Base-by-base conservation (phyloP, 2,329 filamentous ascomycete genomes). In the Talaromyces funiculosus region DNA sequence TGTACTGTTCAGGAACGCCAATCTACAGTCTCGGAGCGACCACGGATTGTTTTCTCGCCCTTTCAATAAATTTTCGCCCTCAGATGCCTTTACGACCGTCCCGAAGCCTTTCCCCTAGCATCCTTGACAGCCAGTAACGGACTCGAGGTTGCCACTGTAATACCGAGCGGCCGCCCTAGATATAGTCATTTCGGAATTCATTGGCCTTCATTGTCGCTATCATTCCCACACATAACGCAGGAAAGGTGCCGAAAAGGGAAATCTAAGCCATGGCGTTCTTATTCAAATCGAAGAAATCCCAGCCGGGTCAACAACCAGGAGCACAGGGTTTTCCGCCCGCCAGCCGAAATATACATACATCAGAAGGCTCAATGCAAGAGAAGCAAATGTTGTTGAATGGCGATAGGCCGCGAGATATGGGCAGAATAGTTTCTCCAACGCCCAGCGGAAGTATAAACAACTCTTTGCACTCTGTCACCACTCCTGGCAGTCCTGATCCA, bases 221-320 rank as follows among this genome's bases (percentile, higher is more conserved):
- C 4, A 33, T 9, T 35, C 20, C 47, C 5, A 22, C n/a, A 33
- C 10, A 22, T 35, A 33, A 31, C 47, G 29, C 18, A 51, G 18
- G n/a, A 51, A 51, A 12, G 47, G 29, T 14, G 7, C 31, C 16
- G 47, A 51, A 12, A 10, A 10, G 8, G 47, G 29, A 22, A 47
- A 20, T 18, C 18, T 33, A 51, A 16, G 47, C 53, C 75, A 92
- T 92, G 89, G 86, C 89, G 66, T 92, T 92, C 75, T 82, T 92
- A 64, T 92, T 92, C 80, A 90, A 90, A 75, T 90, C 87, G 60
- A 92, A 91, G 78, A 91, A 90, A 77, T 83, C 84, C 71, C 86
- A 88, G 74, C 84, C 86, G 61, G 65, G 67, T 18, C 49, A 35
- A 65, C 56, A 58, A 10, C 33, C 57, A n/a, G 57, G 45, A 35